These are phyloP conservation scores for Helotiales sp. DNA, from an alignment of 2,329 filamentous ascomycete genomes.

Conservation along the genomic window DNA sequence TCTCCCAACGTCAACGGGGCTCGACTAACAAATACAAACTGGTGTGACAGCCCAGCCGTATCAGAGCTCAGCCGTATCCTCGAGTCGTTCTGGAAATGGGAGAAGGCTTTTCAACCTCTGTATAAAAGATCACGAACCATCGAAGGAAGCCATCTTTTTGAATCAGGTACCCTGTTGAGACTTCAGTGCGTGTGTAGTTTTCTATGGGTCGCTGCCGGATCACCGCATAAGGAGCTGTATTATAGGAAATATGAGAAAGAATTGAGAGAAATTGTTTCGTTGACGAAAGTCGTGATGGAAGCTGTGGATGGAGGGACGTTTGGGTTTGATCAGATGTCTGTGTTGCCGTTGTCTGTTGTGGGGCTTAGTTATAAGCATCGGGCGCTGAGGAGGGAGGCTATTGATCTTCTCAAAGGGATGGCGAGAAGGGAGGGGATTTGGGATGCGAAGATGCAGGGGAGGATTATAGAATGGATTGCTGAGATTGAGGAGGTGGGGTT, in stretches of 20 bases:
- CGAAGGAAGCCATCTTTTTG: too few relatives aligned
- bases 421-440: neutral
- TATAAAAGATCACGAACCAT: neutral
- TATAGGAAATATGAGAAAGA: neutral
- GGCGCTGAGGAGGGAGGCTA: neutral
- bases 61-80: neutral
- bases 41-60: too few relatives aligned
- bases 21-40: neutral
- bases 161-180: neutral
- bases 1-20: neutral
- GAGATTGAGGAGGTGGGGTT: neutral
- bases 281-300: neutral
- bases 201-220: neutral
- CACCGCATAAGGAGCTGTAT: neutral
- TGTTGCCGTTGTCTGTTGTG: neutral
- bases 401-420: neutral
- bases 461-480: neutral
- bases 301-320: neutral
- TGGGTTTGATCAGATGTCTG: neutral
- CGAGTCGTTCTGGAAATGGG: neutral
- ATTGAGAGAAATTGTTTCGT: neutral
- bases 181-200: neutral
- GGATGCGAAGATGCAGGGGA: neutral
- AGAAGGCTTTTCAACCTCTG: neutral
- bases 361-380: neutral